A percentile compares a stretch with the other conserved stretches of the same genome.
Evolutionary conservation across 2,329 filamentous ascomycete species (phyloP).

Genomic region (Ophiocordyceps robertsii): DNA sequence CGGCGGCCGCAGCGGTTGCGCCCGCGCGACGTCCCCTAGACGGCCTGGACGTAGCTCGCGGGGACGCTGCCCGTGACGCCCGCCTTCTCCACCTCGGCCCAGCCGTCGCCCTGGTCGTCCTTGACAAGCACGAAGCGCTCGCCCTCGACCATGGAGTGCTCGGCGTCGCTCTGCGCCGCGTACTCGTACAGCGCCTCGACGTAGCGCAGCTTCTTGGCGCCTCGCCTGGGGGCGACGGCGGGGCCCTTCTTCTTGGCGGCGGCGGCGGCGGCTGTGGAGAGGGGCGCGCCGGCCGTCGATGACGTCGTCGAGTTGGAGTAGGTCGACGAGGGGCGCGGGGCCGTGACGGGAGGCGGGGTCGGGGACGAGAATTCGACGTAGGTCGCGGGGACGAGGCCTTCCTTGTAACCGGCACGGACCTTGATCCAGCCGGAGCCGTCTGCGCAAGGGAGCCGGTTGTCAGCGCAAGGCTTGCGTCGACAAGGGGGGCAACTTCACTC

Average conservation of each 20-base stretch:
- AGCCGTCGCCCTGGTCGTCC: conserved; percentile 82
- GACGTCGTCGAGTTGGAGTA: conserved; percentile 56
- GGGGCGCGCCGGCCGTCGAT: conserved; percentile 10
- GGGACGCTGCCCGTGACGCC: conserved; percentile 81
- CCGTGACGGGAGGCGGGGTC: conserved; percentile 25
- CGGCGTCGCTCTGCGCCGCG: conserved; percentile 67
- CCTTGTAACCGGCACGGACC: conserved; percentile 58
- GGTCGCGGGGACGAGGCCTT: conserved; percentile 75
- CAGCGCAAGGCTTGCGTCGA: neutral
- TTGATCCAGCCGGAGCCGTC: conserved; percentile 89
- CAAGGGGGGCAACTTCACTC: conserved; percentile 19
- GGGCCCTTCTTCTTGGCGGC: conserved; percentile 72
- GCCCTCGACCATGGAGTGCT: conserved; percentile 83
- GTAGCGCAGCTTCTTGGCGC: conserved; percentile 87
- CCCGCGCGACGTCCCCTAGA: conserved; percentile 23
- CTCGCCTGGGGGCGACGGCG: conserved; percentile 77
- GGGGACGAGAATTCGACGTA: conserved; percentile 61
- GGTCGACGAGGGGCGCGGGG: conserved; percentile 53
- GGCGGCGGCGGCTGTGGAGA: conserved; percentile 16
- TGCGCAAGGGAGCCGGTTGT: conserved; percentile 21
- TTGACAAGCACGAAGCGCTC: conserved; percentile 85
- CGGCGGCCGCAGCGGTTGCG: no score
- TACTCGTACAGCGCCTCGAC: conserved; percentile 93
- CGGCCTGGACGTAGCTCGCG: conserved; percentile 78
- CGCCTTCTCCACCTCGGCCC: conserved; percentile 92